Evolutionary conservation across 202 grass and related monocot genomes (phyloP), one percentile per base, ranked within the genome.

Genomic region (Setaria viridis): DNA sequence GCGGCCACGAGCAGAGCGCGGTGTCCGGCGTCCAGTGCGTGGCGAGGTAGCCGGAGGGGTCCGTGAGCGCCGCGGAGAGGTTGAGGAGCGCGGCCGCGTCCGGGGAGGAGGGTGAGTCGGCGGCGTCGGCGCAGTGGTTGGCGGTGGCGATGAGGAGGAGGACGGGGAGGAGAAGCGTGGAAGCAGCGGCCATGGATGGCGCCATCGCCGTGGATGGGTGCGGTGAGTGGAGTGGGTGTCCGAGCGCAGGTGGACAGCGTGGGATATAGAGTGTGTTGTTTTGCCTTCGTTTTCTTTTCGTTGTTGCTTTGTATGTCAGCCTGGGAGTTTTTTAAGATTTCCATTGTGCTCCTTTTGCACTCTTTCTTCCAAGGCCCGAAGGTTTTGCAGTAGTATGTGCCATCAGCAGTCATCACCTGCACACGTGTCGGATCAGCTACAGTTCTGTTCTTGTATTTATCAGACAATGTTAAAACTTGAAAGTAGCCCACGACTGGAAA

Each of bases 21-120:
- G 91, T 80, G 66, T 73, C 66, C n/a, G 72, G 55, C 72, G 87
- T 87, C 95, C 95, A 98, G 88, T 88, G 82, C 81, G 47, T 79
- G 74, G 89, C 72, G 20, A 94, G 82, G 87, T 81, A 82, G 63
- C 84, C 81, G 4, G 87, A 74, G 55, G 87, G 74, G 60, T 88
- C 88, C 4, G 71, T 56, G 29, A 95, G 60, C 13, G 77, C 79
- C 37, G 80, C 53, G 17, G 86, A 86, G 13, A 95, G 71, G 88
- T 87, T 87, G 76, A 90, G 83, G 65, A 95, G 93, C 14, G 83
- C 82, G 16, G 79, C 90, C 0, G 45, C 74, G 67, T 89, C 87
- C 19, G 11, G 69, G 12, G 88, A 78, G 65, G 54, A 65, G 3
- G 55, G 4, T 70, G 89, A 51, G 59, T 37, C 69, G 7, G 74